Evolutionary conservation across 345 rosid genomes (phyloP), one percentile per base, ranked within the genome.

Genomic region (Rhodomyrtus tomentosa): DNA sequence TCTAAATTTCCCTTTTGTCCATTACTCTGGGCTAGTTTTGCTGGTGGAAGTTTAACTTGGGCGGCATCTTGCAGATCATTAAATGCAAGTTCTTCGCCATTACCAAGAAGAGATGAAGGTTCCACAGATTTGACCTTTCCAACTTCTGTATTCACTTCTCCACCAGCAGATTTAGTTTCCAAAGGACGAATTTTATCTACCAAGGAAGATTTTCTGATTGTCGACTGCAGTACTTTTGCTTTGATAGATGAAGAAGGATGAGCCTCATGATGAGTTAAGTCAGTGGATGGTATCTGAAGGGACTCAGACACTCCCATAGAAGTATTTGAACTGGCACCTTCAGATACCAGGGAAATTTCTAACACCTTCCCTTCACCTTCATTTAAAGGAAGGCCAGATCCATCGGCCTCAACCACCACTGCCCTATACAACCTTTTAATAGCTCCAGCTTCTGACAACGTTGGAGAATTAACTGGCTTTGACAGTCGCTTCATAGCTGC

Each of bases 401-500:
- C 92, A 92, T 85, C 88, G 50, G 93, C 90, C 89, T 93, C 94
- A 85, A 91, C 91, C 81, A 94, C 95, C 49, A 92, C 93, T 50
- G 95, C 87, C 87, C 94, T 89, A 84, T 92, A 93, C 85, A 92
- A 84, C 73, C 90, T 92, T 86, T 92, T 94, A 83, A 93, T 92
- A 54, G 90, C 86, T 84, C 93, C 93, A 6, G 93, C 92, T 88
- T 94, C 96, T 1, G 93, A 91, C 24, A 86, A 79, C 82, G 92
- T 84, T 24, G 92, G 86, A 40, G 92, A 89, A 89, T 85, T 88
- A 11, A 86, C 83, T 12, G 91, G 93, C 88, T 88, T 92, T 36
- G 94, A 89, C 83, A 92, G 85, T 59, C 96, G 90, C 89, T 94
- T 94, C 94, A 90, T 91, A 48, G 98, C 98, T 85, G 98, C 98